Base-by-base conservation (phyloP, 352 stramenopile species). In the Phytophthora sp. region DNA sequence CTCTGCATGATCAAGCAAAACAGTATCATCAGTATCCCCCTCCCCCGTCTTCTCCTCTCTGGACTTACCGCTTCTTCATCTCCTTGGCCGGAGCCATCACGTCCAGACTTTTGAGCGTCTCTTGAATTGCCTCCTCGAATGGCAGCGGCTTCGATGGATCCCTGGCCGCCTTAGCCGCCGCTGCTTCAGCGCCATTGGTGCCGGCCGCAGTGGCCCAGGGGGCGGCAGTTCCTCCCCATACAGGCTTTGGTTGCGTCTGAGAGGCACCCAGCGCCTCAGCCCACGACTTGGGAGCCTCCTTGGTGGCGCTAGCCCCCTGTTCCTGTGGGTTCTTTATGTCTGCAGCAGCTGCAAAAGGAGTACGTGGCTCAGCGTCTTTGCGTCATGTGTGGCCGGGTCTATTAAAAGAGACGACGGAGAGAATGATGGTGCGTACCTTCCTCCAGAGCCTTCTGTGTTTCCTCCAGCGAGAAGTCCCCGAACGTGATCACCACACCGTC, bases 391-490 rank as follows among this genome's bases (percentile, higher is more conserved):
- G 54, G 55, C 20, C 21, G 13, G 55, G 56, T 47, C 56, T 56
- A 26, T 30, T 16, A 23, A n/a, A 11, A 8, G 42, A 23, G 9
- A 16, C 3, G 20, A 21, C 4, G 38, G 20, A 9, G 12, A 38
- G 41, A 55, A n/a, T 54, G 45, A 58, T 49, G 57, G 36, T 52
- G 21, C 56, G 5, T 66, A 90, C 81, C 77, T 62, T 82, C 62
- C 36, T 79, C 65, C 26, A 88, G 57, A 47, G 73, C 71, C 13
- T 72, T 59, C 45, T 82, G 61, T 15, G 78, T 88, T 53, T 94
- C 86, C 64, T 90, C 86, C 8, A 79, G 24, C 16, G 86, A 89
- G 33, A 95, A 95, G 57, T 95, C 86, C 31, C 86, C 86, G 53
- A 94, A 94, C 46, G 71, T 88, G 70, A 94, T 86, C 29, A 80